phyloP scores from a whole-genome alignment of 2,329 filamentous ascomycete genomes.

The Paramyrothecium sp. region DNA sequence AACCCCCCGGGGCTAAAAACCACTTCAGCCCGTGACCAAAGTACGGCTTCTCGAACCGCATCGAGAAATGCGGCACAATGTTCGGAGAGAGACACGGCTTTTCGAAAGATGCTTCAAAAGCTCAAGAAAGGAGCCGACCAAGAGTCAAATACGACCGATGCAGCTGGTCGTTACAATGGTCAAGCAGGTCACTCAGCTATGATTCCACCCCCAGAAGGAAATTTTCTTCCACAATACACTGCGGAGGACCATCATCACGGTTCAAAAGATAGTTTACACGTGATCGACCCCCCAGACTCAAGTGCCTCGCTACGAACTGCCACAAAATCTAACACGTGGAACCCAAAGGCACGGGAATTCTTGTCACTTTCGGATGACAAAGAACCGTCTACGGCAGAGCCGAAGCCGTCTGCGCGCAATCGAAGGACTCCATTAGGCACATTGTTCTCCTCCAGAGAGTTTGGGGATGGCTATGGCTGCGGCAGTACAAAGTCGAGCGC shows the following conservation, averaged over 20 bases:
- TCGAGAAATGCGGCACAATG: background rate
- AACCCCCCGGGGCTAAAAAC: background rate
- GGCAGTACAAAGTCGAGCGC: too few relatives aligned
- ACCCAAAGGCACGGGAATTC: slow-evolving; percentile 32
- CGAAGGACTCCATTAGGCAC: background rate
- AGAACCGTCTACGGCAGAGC: background rate
- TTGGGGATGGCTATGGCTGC: too few relatives aligned
- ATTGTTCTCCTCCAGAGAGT: background rate
- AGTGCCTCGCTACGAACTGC: background rate
- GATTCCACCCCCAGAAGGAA: background rate
- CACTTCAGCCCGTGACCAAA: background rate
- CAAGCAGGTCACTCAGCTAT: background rate
- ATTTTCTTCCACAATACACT: background rate
- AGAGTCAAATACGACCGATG: background rate
- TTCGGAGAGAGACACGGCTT: slow-evolving; percentile 15
- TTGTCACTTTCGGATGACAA: slow-evolving; percentile 20
- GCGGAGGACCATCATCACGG: background rate
- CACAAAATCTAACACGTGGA: slow-evolving; percentile 17
- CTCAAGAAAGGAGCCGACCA: slow-evolving; percentile 13
- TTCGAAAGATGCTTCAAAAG: slow-evolving; percentile 23
- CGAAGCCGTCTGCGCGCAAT: background rate
- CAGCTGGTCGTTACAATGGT: too few relatives aligned
- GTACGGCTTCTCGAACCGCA: background rate
- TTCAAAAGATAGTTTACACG: background rate
- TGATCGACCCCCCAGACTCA: background rate